phyloP scores from a whole-genome alignment of 148 eudicot genomes.

The Rhododendron williamsianum region DNA sequence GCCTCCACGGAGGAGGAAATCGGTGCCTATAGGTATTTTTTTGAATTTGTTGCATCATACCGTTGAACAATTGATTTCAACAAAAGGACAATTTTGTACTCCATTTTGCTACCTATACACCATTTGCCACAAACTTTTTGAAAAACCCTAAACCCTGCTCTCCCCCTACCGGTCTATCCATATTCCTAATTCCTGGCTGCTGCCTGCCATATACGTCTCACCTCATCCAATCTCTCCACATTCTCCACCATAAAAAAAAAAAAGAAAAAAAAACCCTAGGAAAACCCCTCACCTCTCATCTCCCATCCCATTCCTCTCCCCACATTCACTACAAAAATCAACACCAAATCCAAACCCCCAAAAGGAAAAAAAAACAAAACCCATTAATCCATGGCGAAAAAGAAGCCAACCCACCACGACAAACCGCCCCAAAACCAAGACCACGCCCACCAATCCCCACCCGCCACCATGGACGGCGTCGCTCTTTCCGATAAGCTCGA shows the following conservation, averaged over 20 bases:
- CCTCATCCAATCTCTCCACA: not conserved
- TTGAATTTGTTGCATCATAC: not conserved
- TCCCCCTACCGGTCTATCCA: not conserved
- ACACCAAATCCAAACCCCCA: not conserved
- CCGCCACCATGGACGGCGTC: conserved; percentile 29
- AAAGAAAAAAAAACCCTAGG: not conserved
- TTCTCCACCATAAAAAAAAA: not conserved
- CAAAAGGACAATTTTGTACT: not conserved
- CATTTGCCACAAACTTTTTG: not conserved
- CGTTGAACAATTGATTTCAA: not conserved
- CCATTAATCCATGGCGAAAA: conserved; percentile 59
- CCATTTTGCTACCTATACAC: not conserved
- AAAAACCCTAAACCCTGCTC: not conserved
- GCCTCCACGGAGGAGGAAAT: no score
- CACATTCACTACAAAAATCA: not conserved
- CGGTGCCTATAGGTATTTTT: no score
- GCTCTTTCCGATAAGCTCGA: conserved; percentile 36
- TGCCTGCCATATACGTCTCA: not conserved
- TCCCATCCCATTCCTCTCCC: conserved; percentile 6
- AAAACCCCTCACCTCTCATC: conserved; percentile 25
- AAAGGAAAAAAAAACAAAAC: not conserved
- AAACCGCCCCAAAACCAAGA: conserved; percentile 21
- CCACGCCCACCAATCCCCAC: conserved; percentile 9
- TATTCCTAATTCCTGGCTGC: not conserved
- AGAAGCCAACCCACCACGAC: conserved; percentile 37